Percentiles rank a stretch among this genome's conserved stretches.
phyloP scores from a whole-genome alignment of 2,329 filamentous ascomycete genomes.

The Bipolaris bicolor region DNA sequence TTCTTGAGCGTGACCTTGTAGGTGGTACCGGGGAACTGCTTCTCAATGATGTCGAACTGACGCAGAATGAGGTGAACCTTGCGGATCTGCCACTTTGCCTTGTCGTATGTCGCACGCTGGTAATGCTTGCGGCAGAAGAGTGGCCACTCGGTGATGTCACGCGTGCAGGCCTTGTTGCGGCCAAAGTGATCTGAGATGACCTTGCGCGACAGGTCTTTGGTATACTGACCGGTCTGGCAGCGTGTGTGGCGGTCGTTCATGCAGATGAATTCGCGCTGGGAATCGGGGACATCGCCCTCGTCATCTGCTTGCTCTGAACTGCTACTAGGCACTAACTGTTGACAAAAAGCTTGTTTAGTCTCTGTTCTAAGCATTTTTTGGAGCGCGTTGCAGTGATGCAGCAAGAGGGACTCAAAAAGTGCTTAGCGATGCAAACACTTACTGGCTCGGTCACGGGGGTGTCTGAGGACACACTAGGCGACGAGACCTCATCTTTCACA shows the following conservation, averaged over 20 bases:
- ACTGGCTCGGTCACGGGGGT: conserved; percentile 6
- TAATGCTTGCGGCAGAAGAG: conserved; percentile 50
- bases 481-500: conserved; percentile 2
- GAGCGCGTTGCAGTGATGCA: not conserved
- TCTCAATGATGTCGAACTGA: conserved; percentile 43
- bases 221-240: conserved; percentile 46
- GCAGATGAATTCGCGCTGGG: conserved; percentile 40
- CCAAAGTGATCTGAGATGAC: conserved; percentile 51
- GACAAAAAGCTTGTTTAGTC: not conserved
- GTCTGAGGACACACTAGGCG: conserved; percentile 6
- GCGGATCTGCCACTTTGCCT: conserved; percentile 42
- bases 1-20: conserved; percentile 46
- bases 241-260: conserved; percentile 39
- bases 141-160: conserved; percentile 41
- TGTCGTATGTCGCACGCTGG: conserved; percentile 49
- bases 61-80: conserved; percentile 43
- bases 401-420: not conserved
- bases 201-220: conserved; percentile 43
- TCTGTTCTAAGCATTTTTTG: not conserved
- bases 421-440: not conserved
- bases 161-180: conserved; percentile 48
- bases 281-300: conserved; percentile 12
- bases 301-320: conserved; percentile 6
- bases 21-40: conserved; percentile 35
- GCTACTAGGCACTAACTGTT: not conserved